Percentiles rank a stretch among this genome's conserved stretches.
phyloP scores from a whole-genome alignment of 176 grass and related monocot species.

The Oryza rufipogon region DNA sequence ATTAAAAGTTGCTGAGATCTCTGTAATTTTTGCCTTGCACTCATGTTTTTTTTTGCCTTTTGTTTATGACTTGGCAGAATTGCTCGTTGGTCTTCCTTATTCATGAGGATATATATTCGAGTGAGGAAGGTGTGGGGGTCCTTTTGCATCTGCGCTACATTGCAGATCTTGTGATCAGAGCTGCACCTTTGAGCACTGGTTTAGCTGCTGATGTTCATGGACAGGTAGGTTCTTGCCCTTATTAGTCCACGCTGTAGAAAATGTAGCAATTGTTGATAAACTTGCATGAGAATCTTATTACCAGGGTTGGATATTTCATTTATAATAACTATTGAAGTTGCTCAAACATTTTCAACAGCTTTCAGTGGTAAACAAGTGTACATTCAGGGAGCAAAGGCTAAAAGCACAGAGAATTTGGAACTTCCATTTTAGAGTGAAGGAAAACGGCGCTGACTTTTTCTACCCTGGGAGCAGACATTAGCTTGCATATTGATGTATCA shows the following conservation, averaged over 20 bases:
- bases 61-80: conserved; percentile 57
- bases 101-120: conserved; percentile 88
- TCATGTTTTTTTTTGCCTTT: neutral
- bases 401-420: conserved; percentile 62
- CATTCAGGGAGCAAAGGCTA: conserved; percentile 29
- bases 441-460: conserved; percentile 74
- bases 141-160: conserved; percentile 69
- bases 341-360: conserved; percentile 52
- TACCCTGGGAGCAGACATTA: conserved; percentile 77
- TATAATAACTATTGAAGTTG: conserved; percentile 18
- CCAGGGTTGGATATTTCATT: neutral
- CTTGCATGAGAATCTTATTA: conserved; percentile 5
- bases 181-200: conserved; percentile 71
- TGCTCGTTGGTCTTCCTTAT: conserved; percentile 72
- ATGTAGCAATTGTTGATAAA: conserved; percentile 18
- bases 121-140: conserved; percentile 51
- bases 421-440: conserved; percentile 90
- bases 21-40: neutral
- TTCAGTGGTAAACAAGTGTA: conserved; percentile 67
- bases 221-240: conserved; percentile 55
- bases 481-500: neutral
- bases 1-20: neutral
- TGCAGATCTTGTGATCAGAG: conserved; percentile 72
- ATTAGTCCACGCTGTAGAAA: conserved; percentile 1
- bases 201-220: conserved; percentile 93